phyloP scores from a whole-genome alignment of 192 early-diverging fungal genomes.

The Linnemannia elongata region DNA sequence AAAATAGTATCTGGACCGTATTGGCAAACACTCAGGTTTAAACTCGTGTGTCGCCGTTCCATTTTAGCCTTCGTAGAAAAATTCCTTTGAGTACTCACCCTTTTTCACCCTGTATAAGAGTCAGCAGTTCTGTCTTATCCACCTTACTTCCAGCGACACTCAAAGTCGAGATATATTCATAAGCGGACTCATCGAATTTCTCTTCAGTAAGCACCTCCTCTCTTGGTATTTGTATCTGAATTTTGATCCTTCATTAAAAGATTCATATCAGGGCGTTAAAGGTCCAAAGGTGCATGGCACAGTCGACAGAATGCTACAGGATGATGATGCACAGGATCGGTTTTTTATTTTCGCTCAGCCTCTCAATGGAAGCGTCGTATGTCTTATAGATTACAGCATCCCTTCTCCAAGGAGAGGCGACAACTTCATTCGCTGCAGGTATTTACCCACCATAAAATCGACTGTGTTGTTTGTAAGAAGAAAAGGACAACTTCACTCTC shows the following conservation, averaged over 20 bases:
- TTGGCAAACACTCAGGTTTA: background rate
- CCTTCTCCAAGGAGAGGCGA: too few relatives aligned
- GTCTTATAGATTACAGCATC: background rate
- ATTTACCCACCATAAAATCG: too few relatives aligned
- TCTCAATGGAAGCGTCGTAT: background rate
- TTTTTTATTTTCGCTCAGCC: background rate
- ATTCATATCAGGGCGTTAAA: too few relatives aligned
- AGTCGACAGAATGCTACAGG: background rate
- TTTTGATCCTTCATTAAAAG: background rate
- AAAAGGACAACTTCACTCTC: too few relatives aligned
- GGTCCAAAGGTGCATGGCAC: background rate
- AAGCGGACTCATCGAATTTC: background rate
- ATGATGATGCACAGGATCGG: background rate
- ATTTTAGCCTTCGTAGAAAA: constrained; percentile 8
- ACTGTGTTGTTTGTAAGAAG: too few relatives aligned
- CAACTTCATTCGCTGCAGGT: too few relatives aligned
- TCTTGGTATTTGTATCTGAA: background rate
- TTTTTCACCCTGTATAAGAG: constrained; percentile 24
- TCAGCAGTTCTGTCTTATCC: constrained; percentile 11
- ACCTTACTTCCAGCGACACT: constrained; percentile 10
- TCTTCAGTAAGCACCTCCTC: constrained; percentile 17
- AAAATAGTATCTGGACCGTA: background rate
- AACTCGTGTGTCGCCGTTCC: background rate
- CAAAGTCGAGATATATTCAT: background rate
- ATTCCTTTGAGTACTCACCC: constrained; percentile 5